Evolutionary conservation across 768 basidiomycete genomes (phyloP), one percentile per base, ranked within the genome.

Genomic region (Lactarius pseudohatsudake): DNA sequence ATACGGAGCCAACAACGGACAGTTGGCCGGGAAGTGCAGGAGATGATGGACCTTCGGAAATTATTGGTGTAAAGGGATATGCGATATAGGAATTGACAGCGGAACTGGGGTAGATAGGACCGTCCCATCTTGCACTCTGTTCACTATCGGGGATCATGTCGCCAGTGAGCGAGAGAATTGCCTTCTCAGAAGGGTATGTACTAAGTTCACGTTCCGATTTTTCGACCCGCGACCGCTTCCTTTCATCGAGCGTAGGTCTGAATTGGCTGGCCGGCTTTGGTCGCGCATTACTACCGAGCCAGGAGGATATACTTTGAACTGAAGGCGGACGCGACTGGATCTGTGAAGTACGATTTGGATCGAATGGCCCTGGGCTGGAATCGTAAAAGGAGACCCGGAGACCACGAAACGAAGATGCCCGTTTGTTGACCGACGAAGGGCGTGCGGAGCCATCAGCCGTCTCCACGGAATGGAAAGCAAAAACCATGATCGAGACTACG

Each of bases 401-500:
- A 53, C 64, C 72, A 13, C 59, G 68, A 70, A 75, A 75, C 2
- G 75, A 75, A 11, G 74, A 72, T 16, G 67, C 68, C 10, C 74
- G 70, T 18, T 59, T 69, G 47, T 45, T 26, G 15, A 13, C 18
- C 15, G 45, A 11, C 38, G 32, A 1, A 9, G 34, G 34, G n/a
- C 2, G 16, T 26, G 38, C 32, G 26, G 45, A 34, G 16, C 15
- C 15, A 16, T 38, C 16, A 11, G 50, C 9, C 2, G 26, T 20
- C 4, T 54, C 59, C 53, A 26, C 28, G 40, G 70, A 60, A 62
- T 74, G 74, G 71, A 83, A 78, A n/a, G 81, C 76, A 40, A 75
- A 71, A 59, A 88, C 77, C 66, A 89, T 82, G 66, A 81, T 75
- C 72, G 82, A 84, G n/a, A 90, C 74, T 64, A 88, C 78, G 54